Percentiles rank a stretch among this genome's conserved stretches.
Conservation (phyloP, 331 rosid species). For the Pyracantha coccinea region DNA sequence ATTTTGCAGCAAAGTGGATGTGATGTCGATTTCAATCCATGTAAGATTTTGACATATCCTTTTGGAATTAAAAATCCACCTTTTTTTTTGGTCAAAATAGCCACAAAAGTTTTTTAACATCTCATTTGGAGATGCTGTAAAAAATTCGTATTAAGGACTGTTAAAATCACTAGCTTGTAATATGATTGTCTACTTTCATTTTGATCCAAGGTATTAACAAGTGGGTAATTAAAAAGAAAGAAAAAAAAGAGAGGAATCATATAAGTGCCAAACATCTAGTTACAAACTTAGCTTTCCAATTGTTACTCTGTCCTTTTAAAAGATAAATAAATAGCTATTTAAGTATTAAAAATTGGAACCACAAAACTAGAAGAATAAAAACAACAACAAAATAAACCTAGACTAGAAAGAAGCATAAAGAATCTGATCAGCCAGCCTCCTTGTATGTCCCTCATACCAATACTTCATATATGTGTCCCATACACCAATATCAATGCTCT, state of each 20-base stretch:
- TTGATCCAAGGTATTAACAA: neutral
- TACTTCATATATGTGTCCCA: neutral
- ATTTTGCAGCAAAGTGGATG: too few relatives aligned
- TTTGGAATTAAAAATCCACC: too few relatives aligned
- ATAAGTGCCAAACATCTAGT: neutral
- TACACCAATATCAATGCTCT: too few relatives aligned
- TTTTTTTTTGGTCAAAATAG: too few relatives aligned
- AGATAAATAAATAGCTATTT: neutral
- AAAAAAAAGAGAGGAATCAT: neutral
- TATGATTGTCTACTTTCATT: too few relatives aligned
- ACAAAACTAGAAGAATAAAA: neutral
- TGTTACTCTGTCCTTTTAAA: neutral
- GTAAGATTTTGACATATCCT: too few relatives aligned
- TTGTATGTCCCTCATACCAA: neutral
- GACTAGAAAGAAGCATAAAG: neutral
- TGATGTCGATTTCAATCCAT: too few relatives aligned
- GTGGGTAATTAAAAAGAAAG: too few relatives aligned
- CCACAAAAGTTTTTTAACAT: too few relatives aligned
- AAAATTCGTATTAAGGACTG: too few relatives aligned
- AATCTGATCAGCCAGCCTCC: neutral
- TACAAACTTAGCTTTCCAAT: neutral
- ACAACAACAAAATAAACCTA: neutral
- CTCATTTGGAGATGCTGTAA: too few relatives aligned
- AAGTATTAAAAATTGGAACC: neutral
- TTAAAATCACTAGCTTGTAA: too few relatives aligned